Evolutionary conservation across 257 asterid genomes (phyloP).

Genomic region (Solanum chiquidenum): DNA sequence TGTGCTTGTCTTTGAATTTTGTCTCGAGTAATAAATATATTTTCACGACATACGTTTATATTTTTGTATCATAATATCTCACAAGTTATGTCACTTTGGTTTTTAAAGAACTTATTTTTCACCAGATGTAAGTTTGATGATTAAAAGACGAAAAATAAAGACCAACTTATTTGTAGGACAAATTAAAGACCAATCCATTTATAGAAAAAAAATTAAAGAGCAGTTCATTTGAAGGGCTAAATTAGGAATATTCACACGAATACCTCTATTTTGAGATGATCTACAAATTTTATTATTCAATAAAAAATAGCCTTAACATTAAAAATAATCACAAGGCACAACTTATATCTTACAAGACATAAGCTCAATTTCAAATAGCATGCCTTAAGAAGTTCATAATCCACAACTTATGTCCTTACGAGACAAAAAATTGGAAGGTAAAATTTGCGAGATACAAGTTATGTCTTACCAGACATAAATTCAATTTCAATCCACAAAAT

Average conservation of each 20-base stretch:
- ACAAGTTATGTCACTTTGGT: rapidly evolving
- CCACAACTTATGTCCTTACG: neutral
- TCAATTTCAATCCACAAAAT: neutral
- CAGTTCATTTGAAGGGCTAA: neutral
- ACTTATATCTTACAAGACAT: neutral
- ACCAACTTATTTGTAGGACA: neutral
- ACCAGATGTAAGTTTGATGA: no score
- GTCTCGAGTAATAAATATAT: no score
- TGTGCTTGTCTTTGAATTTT: no score
- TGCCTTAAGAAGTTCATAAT: neutral
- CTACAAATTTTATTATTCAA: neutral
- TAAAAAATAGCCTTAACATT: neutral
- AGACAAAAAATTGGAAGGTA: no score
- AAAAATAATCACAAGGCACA: neutral
- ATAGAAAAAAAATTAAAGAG: no score
- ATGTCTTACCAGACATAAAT: neutral
- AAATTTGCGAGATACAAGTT: neutral
- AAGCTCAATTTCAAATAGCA: no score
- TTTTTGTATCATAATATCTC: no score
- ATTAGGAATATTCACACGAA: neutral
- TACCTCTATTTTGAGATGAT: neutral
- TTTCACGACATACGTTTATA: no score
- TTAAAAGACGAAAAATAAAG: neutral
- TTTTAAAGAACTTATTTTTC: neutral
- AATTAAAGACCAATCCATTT: no score